Percentiles rank a stretch among this genome's conserved stretches.
These are phyloP conservation scores for Schizophyllum amplum DNA, from an alignment of 1,284 basidiomycete genomes.

Conservation along the genomic window DNA sequence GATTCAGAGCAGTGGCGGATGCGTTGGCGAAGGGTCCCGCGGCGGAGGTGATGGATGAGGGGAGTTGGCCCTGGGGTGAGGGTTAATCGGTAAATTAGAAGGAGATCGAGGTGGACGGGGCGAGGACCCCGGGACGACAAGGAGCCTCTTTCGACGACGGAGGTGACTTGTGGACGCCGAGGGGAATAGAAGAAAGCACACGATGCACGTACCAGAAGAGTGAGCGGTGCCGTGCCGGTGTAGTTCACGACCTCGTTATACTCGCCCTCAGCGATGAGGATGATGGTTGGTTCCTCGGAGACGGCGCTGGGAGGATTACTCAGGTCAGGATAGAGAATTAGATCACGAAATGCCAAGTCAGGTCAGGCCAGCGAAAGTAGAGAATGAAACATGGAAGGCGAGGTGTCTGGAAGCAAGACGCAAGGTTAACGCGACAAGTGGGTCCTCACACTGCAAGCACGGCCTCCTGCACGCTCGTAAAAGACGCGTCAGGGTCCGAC, in stretches of 20 bases:
- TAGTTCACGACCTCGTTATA: constrained; percentile 57
- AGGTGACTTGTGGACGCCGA: too few relatives aligned
- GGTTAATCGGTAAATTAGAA: too few relatives aligned
- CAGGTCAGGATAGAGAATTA: too few relatives aligned
- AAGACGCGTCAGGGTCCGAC: constrained; percentile 34
- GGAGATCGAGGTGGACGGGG: too few relatives aligned
- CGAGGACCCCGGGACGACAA: too few relatives aligned
- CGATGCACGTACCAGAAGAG: constrained; percentile 34
- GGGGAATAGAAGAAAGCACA: not conserved
- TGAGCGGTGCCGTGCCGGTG: constrained; percentile 44
- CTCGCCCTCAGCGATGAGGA: constrained; percentile 54
- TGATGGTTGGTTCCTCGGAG: constrained; percentile 30
- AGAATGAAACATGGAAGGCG: not conserved
- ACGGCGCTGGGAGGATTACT: constrained; percentile 28
- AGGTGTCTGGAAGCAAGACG: constrained; percentile 37
- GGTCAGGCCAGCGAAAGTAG: not conserved
- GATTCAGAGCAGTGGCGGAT: constrained; percentile 34
- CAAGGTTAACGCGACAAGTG: too few relatives aligned
- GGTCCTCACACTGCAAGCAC: too few relatives aligned
- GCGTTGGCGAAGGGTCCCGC: constrained; percentile 21
- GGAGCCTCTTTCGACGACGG: too few relatives aligned
- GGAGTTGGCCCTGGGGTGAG: constrained; percentile 40
- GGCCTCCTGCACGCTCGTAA: constrained; percentile 43
- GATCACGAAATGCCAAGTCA: constrained; percentile 20
- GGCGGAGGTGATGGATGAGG: constrained; percentile 23